These are phyloP conservation scores for Oryza punctata DNA, from an alignment of 176 grass and related monocot genomes.

Conservation along the genomic window DNA sequence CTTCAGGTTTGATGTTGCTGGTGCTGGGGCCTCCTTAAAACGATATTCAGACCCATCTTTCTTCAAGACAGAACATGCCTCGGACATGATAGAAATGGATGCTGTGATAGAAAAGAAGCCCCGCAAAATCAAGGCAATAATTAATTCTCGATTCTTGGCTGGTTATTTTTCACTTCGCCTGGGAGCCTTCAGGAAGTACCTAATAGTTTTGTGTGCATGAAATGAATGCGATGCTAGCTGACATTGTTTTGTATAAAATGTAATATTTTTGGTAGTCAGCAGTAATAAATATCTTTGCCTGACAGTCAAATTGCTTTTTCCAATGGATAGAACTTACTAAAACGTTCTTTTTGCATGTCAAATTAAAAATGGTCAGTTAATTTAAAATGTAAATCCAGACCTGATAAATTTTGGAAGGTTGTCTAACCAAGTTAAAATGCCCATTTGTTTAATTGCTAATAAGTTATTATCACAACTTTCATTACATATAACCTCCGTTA, in stretches of 20 bases:
- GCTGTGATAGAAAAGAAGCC: conserved; percentile 71
- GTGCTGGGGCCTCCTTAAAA: conserved; percentile 94
- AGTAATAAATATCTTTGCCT: conserved; percentile 12
- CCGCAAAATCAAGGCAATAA: conserved; percentile 75
- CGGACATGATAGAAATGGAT: conserved; percentile 58
- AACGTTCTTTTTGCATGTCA: background rate
- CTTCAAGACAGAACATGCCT: conserved; percentile 73
- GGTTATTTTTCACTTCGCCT: conserved; percentile 5
- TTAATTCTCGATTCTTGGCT: conserved; percentile 15
- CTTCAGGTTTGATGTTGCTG: conserved; percentile 95
- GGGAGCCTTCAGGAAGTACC: background rate
- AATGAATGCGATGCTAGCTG: conserved; percentile 19
- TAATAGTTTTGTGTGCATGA: conserved; percentile 5
- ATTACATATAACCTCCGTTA: background rate
- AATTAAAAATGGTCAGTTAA: background rate
- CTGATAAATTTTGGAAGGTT: conserved; percentile 5
- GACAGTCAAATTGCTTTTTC: conserved; percentile 7
- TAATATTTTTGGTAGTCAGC: conserved; percentile 5
- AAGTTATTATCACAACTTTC: conserved; percentile 23
- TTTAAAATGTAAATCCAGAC: conserved; percentile 9
- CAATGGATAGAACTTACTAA: conserved; percentile 1
- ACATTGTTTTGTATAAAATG: conserved; percentile 9
- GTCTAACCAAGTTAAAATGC: background rate
- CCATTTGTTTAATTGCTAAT: conserved; percentile 9
- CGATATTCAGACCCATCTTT: conserved; percentile 98